Base-by-base conservation (phyloP, 345 rosid species). In the Boechera divaricarpa region DNA sequence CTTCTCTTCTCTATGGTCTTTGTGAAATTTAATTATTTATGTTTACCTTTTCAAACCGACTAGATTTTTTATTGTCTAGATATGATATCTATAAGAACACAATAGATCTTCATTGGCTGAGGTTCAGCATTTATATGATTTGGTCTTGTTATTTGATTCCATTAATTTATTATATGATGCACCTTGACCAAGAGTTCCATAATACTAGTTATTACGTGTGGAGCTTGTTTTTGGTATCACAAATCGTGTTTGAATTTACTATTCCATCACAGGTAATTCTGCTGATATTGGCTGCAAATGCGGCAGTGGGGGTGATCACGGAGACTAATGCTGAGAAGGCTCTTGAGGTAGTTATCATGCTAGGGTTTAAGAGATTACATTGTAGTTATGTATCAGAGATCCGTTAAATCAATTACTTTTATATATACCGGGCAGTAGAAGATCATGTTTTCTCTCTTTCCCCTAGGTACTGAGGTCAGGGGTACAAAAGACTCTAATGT, bases 281-380 rank as follows among this genome's bases (percentile, higher is more conserved):
- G 61, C 80, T 95, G 82, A 92, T 95, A 85, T 85, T 95, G 86
- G 99, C 98, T 81, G 99, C 98, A 83, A 95, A 95, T 90, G 98
- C 99, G 45, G 94, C 98, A 1, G 99, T 95, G 9, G 98, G 98
- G 54, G 97, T 95, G 60, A 95, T 95, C 63, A 95, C 99, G 7
- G 99, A 92, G 88, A 95, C 99, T 53, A 95, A 95, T 88, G 99
- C 98, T 45, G 99, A 95, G 83, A 95, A 88, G 83, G 99, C 98
- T 39, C 98, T 95, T 76, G 97, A 95, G 90, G 99, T 88, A 74
- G 64, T 75, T 84, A 70, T 58, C 51, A 26, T 66, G 73, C 54
- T 72, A 41, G 6, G 12, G 54, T 7, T 62, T 31, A 33, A 53
- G 39, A n/a, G 15, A 53, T 52, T 42, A 36, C 58, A 38, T 59